A percentile compares a stretch with the other conserved stretches of the same genome.
Conservation (phyloP, 768 basidiomycete species). For the Lentinula sp. region DNA sequence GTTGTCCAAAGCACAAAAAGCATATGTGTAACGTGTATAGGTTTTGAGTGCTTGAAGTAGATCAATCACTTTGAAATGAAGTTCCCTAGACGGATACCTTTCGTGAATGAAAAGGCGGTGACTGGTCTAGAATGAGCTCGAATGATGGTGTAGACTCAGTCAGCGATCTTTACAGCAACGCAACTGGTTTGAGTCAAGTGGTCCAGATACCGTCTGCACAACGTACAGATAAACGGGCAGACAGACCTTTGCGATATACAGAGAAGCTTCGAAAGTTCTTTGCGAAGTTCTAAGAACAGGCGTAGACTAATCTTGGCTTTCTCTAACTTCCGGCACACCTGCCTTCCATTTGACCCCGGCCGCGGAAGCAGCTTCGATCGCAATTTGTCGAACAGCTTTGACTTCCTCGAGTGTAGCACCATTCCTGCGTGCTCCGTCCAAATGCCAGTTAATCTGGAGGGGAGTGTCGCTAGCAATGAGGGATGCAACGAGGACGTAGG, state of each 20-base stretch:
- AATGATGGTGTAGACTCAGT: too few species aligned
- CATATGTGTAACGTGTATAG: too few species aligned
- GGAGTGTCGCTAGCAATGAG: conserved; percentile 59
- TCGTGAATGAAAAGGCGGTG: background rate
- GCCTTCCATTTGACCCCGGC: conserved; percentile 49
- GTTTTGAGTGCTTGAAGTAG: background rate
- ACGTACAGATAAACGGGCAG: too few species aligned
- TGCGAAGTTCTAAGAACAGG: background rate
- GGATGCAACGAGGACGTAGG: conserved; percentile 54
- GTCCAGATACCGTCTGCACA: too few species aligned
- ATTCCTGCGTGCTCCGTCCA: conserved; percentile 46
- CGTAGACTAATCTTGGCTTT: background rate
- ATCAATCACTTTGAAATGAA: background rate
- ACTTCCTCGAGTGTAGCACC: conserved; percentile 51
- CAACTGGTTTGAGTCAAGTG: background rate
- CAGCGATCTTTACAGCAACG: too few species aligned
- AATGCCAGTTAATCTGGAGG: conserved; percentile 61
- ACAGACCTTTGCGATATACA: too few species aligned
- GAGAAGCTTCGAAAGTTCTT: background rate
- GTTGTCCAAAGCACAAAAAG: too few species aligned
- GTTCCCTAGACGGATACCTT: background rate
- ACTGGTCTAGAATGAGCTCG: background rate
- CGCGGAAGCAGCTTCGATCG: conserved; percentile 41
- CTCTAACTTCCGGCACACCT: conserved; percentile 40
- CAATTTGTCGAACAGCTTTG: conserved; percentile 46